Percentiles rank a stretch among this genome's conserved stretches.
Evolutionary conservation across 2,329 filamentous ascomycete genomes (phyloP).

Genomic region (Shiraia bambusicola): DNA sequence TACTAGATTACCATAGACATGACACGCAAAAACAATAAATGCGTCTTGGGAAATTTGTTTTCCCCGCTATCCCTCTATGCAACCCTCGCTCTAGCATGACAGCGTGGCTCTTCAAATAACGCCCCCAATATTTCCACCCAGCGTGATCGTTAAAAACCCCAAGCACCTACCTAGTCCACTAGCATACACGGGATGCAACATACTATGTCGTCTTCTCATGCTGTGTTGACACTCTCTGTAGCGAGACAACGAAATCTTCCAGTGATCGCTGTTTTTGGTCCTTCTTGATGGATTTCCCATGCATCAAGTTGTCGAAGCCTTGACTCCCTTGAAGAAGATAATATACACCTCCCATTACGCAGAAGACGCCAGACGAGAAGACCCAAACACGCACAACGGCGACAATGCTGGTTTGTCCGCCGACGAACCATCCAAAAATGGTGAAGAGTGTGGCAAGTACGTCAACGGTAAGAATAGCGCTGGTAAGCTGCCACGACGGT

Average conservation of each 20-base stretch:
- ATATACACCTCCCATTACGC: constrained; percentile 74
- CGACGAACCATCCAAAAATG: constrained; percentile 80
- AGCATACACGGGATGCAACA: background rate
- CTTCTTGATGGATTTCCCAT: constrained; percentile 81
- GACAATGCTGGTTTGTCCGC: constrained; percentile 71
- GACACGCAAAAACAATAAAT: too few species aligned
- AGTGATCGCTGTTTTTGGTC: constrained; percentile 80
- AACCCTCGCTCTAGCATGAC: too few species aligned
- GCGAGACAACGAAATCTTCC: constrained; percentile 87
- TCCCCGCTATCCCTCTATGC: too few species aligned
- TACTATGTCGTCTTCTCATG: constrained; percentile 81
- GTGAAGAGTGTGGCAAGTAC: constrained; percentile 83
- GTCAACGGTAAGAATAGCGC: constrained; percentile 79
- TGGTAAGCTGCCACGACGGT: constrained; percentile 80
- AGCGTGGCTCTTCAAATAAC: too few species aligned
- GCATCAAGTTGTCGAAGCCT: constrained; percentile 90
- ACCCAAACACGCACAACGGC: constrained; percentile 87
- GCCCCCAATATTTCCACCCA: too few species aligned
- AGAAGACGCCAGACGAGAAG: constrained; percentile 88
- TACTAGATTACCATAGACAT: too few species aligned
- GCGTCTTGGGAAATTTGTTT: too few species aligned
- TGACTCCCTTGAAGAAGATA: constrained; percentile 78
- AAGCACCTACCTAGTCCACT: too few species aligned
- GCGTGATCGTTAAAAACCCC: too few species aligned
- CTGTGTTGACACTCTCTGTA: constrained; percentile 87